A percentile compares a stretch with the other conserved stretches of the same genome.
Conservation (phyloP, 2,329 filamentous ascomycete species). For the Fusarium sp. region DNA sequence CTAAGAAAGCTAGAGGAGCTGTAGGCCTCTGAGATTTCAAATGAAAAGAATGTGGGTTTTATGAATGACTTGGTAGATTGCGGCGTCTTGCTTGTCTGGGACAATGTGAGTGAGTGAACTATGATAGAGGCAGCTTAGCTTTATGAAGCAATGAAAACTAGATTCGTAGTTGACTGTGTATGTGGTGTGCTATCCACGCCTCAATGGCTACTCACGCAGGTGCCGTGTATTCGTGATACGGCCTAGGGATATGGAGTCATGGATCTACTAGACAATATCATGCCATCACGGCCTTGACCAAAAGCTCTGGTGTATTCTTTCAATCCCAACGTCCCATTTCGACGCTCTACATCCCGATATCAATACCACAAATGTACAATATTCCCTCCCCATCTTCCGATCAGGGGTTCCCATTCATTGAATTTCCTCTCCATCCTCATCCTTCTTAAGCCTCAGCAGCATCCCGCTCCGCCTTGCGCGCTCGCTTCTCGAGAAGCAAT, state of each 20-base stretch:
- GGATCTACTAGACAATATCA: background rate
- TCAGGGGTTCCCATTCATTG: constrained; percentile 18
- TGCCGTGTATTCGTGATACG: background rate
- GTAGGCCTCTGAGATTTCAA: constrained; percentile 45
- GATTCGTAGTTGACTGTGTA: constrained; percentile 2
- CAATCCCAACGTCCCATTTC: constrained; percentile 40
- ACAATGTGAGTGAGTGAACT: constrained; percentile 21
- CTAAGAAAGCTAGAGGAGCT: constrained; percentile 66
- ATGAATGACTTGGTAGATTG: constrained; percentile 23
- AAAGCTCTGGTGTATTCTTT: constrained; percentile 23
- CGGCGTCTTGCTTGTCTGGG: constrained; percentile 18
- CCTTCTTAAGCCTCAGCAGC: constrained; percentile 42
- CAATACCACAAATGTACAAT: constrained; percentile 42
- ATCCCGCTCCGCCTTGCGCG: constrained; percentile 64
- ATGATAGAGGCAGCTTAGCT: constrained; percentile 12
- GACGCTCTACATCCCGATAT: constrained; percentile 36
- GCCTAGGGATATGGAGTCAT: background rate
- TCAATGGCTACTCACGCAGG: background rate
- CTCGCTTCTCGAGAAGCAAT: constrained; percentile 86
- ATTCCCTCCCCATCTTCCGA: constrained; percentile 13
- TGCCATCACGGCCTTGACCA: constrained; percentile 18
- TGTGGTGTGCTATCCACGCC: background rate
- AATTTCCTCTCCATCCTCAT: constrained; percentile 3
- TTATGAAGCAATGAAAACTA: constrained; percentile 18
- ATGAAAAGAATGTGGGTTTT: constrained; percentile 26